Evolutionary conservation across 2,329 filamentous ascomycete species (phyloP).

Genomic region (Clarireedia homoeocarpa): DNA sequence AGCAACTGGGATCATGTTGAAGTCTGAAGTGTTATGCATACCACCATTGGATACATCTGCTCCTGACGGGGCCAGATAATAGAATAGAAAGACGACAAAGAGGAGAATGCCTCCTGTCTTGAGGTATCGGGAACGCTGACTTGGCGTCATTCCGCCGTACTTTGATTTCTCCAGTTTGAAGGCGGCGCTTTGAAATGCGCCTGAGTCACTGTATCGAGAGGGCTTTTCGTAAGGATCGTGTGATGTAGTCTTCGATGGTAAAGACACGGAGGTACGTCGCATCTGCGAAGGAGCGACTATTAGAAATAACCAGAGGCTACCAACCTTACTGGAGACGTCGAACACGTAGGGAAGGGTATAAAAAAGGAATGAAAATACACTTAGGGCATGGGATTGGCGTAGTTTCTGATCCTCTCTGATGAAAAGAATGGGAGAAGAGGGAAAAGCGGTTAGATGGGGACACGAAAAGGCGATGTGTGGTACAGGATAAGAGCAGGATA

Average conservation of each 20-base stretch:
- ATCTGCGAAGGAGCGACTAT: slow-evolving; percentile 34
- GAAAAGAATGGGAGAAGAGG: not conserved
- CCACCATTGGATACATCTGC: slow-evolving; percentile 27
- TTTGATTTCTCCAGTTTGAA: slow-evolving; percentile 48
- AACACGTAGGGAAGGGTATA: slow-evolving; percentile 4
- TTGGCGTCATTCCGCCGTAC: slow-evolving; percentile 53
- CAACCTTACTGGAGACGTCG: not conserved
- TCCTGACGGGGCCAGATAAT: slow-evolving; percentile 53
- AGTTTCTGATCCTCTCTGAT: not conserved
- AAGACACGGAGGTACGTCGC: slow-evolving; percentile 58
- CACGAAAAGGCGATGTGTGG: not conserved
- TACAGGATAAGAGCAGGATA: not conserved
- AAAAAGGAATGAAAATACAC: slow-evolving; percentile 8
- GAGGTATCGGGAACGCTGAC: slow-evolving; percentile 57
- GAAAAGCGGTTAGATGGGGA: not conserved
- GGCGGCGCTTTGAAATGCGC: slow-evolving; percentile 32
- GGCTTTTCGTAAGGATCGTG: slow-evolving; percentile 59
- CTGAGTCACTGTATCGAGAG: slow-evolving; percentile 47
- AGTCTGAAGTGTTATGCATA: slow-evolving; percentile 4
- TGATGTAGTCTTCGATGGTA: slow-evolving; percentile 52
- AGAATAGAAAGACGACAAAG: slow-evolving; percentile 52
- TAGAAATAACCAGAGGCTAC: slow-evolving; percentile 6
- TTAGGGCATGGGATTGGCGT: slow-evolving; percentile 4
- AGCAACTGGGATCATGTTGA: not conserved
- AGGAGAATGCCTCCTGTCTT: slow-evolving; percentile 57